Percentiles rank a stretch among this genome's conserved stretches.
Evolutionary conservation across 2,329 filamentous ascomycete species (phyloP).

Genomic region (Cryphonectria nitschkei): DNA sequence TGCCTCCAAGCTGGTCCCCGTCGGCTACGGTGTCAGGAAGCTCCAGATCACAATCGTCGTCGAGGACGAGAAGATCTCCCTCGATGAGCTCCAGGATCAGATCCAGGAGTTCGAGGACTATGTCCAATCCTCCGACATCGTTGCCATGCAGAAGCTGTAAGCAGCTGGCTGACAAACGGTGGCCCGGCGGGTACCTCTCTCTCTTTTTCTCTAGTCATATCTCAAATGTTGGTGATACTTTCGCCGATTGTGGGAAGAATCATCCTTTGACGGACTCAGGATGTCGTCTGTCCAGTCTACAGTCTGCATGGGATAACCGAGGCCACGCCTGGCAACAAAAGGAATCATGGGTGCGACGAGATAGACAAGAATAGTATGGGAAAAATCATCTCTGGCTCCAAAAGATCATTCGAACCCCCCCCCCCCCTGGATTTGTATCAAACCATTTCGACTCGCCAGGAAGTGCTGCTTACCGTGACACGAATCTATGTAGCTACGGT

Average conservation of each 20-base stretch:
- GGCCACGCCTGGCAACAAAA: background rate
- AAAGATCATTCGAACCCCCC: background rate
- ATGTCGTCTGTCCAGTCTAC: background rate
- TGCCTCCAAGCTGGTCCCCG: conserved; percentile 82
- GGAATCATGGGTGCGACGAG: background rate
- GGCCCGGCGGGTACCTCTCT: background rate
- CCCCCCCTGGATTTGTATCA: too few species aligned
- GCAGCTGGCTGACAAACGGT: conserved; percentile 23
- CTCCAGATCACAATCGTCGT: conserved; percentile 98
- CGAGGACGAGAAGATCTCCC: conserved; percentile 94
- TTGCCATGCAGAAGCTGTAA: conserved; percentile 93
- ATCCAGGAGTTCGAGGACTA: conserved; percentile 87
- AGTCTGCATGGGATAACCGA: background rate
- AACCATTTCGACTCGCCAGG: background rate
- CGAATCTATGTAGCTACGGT: too few species aligned
- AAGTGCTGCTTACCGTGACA: background rate
- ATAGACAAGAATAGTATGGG: conserved; percentile 8
- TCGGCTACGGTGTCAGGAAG: conserved; percentile 99
- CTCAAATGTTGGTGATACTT: background rate
- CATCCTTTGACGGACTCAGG: background rate
- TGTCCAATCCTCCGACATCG: conserved; percentile 92
- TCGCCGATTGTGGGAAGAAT: background rate
- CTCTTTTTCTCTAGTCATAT: background rate
- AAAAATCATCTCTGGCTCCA: background rate
- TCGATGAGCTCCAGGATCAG: conserved; percentile 83